phyloP scores from a whole-genome alignment of 805 yeast species.

The Yamadazyma paraphyllophila region DNA sequence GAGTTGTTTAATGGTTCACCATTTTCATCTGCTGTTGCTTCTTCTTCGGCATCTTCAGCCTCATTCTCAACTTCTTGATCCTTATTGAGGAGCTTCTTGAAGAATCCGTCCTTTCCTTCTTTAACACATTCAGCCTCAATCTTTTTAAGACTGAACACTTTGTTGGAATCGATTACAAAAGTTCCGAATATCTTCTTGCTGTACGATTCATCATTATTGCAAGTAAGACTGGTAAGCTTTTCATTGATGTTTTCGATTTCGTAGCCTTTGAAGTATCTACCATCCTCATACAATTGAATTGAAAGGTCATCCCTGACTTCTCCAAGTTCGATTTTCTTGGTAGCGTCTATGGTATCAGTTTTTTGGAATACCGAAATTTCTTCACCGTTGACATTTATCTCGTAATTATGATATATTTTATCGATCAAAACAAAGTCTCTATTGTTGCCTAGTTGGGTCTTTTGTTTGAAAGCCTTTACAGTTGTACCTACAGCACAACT shows the following conservation, averaged over 20 bases:
- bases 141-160: conserved; percentile 47
- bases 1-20: conserved; percentile 18
- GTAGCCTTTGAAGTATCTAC: conserved; percentile 29
- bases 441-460: conserved; percentile 63
- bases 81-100: conserved; percentile 25
- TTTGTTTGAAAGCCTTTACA: conserved; percentile 67
- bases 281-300: conserved; percentile 39
- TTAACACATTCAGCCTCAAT: conserved; percentile 45
- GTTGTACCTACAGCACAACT: conserved; percentile 89
- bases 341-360: conserved; percentile 41
- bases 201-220: conserved; percentile 29
- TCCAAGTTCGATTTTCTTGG: conserved; percentile 37
- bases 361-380: conserved; percentile 40
- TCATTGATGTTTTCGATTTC: conserved; percentile 22
- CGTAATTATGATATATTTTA: conserved; percentile 49
- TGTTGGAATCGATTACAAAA: conserved; percentile 47
- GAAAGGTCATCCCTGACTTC: conserved; percentile 26
- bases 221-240: conserved; percentile 36
- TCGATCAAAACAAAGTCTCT: conserved; percentile 59
- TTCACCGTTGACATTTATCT: conserved; percentile 29
- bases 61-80: conserved; percentile 20
- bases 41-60: conserved; percentile 14
- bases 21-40: conserved; percentile 7
- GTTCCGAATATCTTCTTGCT: conserved; percentile 33
- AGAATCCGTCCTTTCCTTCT: conserved; percentile 19